Conservation (phyloP, 495 filamentous ascomycete genomes). For the Penicillium odoratum region DNA sequence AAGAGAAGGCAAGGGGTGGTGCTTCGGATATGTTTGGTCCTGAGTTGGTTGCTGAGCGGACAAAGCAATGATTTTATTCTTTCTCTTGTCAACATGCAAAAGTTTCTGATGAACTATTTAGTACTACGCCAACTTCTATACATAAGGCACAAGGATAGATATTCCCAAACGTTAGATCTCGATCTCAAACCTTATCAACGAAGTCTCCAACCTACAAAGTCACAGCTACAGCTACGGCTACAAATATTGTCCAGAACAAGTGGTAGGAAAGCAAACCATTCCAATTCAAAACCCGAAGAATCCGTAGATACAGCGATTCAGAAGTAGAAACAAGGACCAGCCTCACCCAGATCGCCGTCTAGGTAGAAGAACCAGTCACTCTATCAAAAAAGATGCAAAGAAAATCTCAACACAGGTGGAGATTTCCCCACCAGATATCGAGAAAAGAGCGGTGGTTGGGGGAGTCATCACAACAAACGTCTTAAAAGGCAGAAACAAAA, state of each 20-base stretch:
- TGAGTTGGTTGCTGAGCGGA: slow-evolving; percentile 41
- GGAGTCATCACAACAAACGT: slow-evolving; percentile 9
- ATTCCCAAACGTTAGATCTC: background rate
- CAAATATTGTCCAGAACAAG: background rate
- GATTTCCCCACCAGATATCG: slow-evolving; percentile 8
- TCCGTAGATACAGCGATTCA: slow-evolving; percentile 17
- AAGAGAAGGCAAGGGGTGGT: slow-evolving; percentile 20
- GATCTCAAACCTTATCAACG: no score
- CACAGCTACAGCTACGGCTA: no score
- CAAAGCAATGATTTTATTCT: slow-evolving; percentile 24
- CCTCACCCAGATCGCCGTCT: slow-evolving; percentile 4
- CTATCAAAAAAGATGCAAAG: slow-evolving; percentile 23
- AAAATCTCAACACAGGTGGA: background rate
- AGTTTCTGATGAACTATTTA: no score
- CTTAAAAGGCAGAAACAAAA: slow-evolving; percentile 3
- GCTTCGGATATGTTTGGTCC: slow-evolving; percentile 42
- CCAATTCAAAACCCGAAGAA: slow-evolving; percentile 6
- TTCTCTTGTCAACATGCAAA: background rate
- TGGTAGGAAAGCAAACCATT: slow-evolving; percentile 4
- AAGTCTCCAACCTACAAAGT: no score
- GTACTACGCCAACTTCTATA: no score
- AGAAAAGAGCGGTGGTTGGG: slow-evolving; percentile 10
- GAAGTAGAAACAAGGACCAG: slow-evolving; percentile 7
- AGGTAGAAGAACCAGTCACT: slow-evolving; percentile 17
- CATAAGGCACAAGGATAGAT: no score